Base-by-base conservation (phyloP, 1,284 basidiomycete species). In the Golubevia pallescens region DNA sequence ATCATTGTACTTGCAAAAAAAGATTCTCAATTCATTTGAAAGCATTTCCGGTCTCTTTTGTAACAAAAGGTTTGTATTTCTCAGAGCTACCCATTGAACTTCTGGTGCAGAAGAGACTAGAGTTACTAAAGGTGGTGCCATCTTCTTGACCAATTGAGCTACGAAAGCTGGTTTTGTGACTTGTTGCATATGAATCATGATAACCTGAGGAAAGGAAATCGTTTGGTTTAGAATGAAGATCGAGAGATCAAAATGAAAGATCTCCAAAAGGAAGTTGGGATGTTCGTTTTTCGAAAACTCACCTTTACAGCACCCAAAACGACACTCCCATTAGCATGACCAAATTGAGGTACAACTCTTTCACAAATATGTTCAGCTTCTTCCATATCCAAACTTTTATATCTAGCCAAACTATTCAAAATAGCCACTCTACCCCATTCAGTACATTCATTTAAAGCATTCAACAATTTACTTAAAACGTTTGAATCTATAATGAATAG, bases 1-100 rank as follows among this genome's bases (percentile, higher is more conserved):
- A 83, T 99, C 97, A 86, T 98, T 99, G 88, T 99, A 99, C 86
- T 99, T 99, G 91, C 97, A 99, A 88, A 99, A 99, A 87, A 99
- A 99, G 23, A 99, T 95, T 66, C 95, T 91, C 91, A 99, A 95
- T 87, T 99, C 96, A 86, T 93, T 95, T 28, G 92, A 90, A 4
- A 99, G 89, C 63, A 97, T 89, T 67, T 95, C 93, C 0, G 93
- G 88, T 2, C 94, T 91, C 77, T 95, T 94, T 86, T 99, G 97
- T 20, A 98, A 90, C 59, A 99, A 90, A 58, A 99, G 90, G 80
- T 97, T 96, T 88, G 98, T 95, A 85, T 99, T 98, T 32, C 96
- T 90, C 62, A 99, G 88, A 0, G 94, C 95, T 61, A 99, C 96
- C 93, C 95, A 99, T 87, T 99, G 96, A 0, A 99, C 89, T 74